Base-by-base conservation (phyloP, 345 rosid species). In the Linum trigynum region DNA sequence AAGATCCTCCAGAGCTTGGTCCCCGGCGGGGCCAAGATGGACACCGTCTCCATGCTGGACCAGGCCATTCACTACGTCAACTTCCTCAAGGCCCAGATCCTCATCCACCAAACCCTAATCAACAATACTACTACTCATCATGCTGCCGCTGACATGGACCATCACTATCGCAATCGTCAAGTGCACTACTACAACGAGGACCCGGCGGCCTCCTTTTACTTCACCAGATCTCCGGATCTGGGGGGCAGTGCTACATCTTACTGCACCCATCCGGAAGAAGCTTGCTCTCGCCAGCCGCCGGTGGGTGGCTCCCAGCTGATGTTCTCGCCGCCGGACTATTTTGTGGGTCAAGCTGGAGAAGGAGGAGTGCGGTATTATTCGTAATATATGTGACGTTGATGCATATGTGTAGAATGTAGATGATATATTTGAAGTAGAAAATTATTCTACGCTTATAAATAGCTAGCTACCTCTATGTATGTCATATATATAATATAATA, bases 51-150 rank as follows among this genome's bases (percentile, higher is more conserved):
- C 39, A 86, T 91, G 96, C 73, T 91, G 8, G 96, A 91, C 43
- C 96, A 87, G 67, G 90, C 96, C 66, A 91, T 91, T 41, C 76
- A 82, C 16, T 91, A 91, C 70, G 96, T 91, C n/a, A 89, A 91
- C 86, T 83, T 86, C 77, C 77, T 91, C 45, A 85, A 91, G 72
- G 71, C 90, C 2, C 96, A 86, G 82, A 84, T 91, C 57, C 73
- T 82, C 80, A 76, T 89, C 74, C 96, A 91, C 71, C 87, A 85
- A 55, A 71, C 80, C 51, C 59, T 83, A 74, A 68, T 82, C 42
- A 61, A 63, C 68, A 23, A 23, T 23, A 23, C 32, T 23, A 23
- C 32, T 23, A 23, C 32, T 23, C 53, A 5, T 48, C 53, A 48
- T 48, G 53, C 53, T 9, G 53, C 53, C 61, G 36, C 38, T 1